A percentile compares a stretch with the other conserved stretches of the same genome.
These are phyloP conservation scores for Pythium insidiosum DNA, from an alignment of 352 stramenopile species.

Conservation along the genomic window DNA sequence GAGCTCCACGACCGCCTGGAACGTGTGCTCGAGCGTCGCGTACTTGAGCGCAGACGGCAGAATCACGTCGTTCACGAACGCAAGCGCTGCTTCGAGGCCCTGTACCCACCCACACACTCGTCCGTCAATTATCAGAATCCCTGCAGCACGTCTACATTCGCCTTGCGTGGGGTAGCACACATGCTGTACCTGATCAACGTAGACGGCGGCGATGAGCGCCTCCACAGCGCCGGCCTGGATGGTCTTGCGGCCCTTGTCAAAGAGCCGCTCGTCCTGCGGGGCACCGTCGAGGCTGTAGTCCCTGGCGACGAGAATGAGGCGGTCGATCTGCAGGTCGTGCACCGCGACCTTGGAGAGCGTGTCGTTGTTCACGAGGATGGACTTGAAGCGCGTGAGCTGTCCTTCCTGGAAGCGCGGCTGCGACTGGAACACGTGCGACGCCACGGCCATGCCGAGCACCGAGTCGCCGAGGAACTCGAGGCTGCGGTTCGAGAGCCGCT, in stretches of 20 bases:
- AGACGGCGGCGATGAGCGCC: constrained; percentile 68
- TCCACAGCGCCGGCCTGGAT: constrained; percentile 74
- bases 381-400: constrained; percentile 62
- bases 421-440: constrained; percentile 67
- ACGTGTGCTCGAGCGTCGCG: constrained; percentile 39
- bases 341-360: constrained; percentile 57
- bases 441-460: constrained; percentile 48
- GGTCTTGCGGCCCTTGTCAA: constrained; percentile 48
- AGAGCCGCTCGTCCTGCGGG: constrained; percentile 15
- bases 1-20: constrained; percentile 52
- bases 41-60: constrained; percentile 45
- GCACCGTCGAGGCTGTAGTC: constrained; percentile 23
- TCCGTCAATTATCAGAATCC: too few species aligned
- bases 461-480: constrained; percentile 81
- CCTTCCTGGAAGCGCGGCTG: constrained; percentile 64
- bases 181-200: constrained; percentile 70
- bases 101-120: too few species aligned
- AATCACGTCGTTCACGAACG: constrained; percentile 58
- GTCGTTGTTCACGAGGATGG: constrained; percentile 68
- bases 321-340: constrained; percentile 42
- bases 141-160: too few species aligned
- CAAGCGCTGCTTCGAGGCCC: constrained; percentile 53
- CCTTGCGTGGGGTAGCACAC: too few species aligned
- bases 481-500: constrained; percentile 73
- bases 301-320: constrained; percentile 50